Evolutionary conservation across 768 basidiomycete species (phyloP).

Genomic region (Pisolithus microcarpus): DNA sequence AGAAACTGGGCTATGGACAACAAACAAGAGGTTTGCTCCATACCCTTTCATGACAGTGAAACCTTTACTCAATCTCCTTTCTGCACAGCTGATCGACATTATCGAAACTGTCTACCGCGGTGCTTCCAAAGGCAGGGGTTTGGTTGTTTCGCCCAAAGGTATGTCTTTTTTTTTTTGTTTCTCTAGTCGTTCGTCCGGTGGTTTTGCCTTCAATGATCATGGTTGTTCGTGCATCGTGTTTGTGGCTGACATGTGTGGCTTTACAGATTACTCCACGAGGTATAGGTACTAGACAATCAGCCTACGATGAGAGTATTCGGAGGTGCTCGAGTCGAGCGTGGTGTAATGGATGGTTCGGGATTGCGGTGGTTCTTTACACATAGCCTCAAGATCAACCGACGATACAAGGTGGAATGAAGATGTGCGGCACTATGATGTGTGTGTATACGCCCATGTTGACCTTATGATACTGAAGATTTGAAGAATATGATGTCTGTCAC

Average conservation of each 20-base stretch:
- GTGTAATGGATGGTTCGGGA: too few species aligned
- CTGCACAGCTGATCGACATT: constrained; percentile 82
- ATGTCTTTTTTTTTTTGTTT: constrained; percentile 10
- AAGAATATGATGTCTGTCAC: too few species aligned
- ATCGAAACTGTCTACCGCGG: constrained; percentile 98
- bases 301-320: too few species aligned
- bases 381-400: too few species aligned
- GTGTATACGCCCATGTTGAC: too few species aligned
- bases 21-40: constrained; percentile 78
- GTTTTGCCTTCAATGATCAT: background rate
- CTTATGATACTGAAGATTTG: too few species aligned
- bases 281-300: constrained; percentile 53
- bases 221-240: background rate
- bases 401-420: too few species aligned
- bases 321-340: too few species aligned
- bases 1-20: constrained; percentile 99
- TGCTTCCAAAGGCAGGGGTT: constrained; percentile 94
- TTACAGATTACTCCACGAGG: constrained; percentile 71
- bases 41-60: background rate
- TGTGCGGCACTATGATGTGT: too few species aligned
- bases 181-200: background rate
- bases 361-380: too few species aligned
- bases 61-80: background rate
- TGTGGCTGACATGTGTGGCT: too few species aligned
- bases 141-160: constrained; percentile 97